Conservation (phyloP, 441 rosid genomes). For the Syzygium syzygioides region DNA sequence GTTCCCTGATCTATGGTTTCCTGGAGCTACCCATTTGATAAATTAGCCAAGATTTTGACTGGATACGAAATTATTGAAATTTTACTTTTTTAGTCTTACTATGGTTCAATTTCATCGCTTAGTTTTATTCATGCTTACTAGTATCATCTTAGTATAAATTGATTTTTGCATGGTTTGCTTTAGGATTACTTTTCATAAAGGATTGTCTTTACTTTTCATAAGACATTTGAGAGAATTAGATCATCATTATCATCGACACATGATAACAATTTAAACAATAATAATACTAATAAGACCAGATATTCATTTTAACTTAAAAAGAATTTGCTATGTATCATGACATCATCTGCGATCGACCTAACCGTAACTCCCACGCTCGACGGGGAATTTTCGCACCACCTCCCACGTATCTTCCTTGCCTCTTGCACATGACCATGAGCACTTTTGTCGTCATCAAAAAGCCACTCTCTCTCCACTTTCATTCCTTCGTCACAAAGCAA, state of each 20-base stretch:
- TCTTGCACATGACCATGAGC: no score
- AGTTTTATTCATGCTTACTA: neutral
- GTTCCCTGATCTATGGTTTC: neutral
- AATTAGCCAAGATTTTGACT: neutral
- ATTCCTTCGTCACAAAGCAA: neutral
- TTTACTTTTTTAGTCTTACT: no score
- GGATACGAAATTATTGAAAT: neutral
- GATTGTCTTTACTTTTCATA: neutral
- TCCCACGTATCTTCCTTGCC: no score
- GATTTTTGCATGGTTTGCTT: neutral
- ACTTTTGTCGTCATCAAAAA: no score
- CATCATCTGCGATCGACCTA: no score
- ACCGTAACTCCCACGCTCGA: no score
- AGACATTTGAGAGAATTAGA: neutral
- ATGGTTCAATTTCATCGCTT: neutral
- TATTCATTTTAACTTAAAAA: no score
- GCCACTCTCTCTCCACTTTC: neutral
- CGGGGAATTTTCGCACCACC: no score
- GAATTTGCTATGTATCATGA: no score
- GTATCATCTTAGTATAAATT: neutral
- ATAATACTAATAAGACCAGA: no score
- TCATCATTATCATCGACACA: rapidly evolving
- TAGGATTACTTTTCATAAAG: neutral
- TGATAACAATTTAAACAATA: no score
- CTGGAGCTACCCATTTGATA: neutral